Evolutionary conservation across 495 filamentous ascomycete species (phyloP).

Genomic region (Lophium mytilinum): DNA sequence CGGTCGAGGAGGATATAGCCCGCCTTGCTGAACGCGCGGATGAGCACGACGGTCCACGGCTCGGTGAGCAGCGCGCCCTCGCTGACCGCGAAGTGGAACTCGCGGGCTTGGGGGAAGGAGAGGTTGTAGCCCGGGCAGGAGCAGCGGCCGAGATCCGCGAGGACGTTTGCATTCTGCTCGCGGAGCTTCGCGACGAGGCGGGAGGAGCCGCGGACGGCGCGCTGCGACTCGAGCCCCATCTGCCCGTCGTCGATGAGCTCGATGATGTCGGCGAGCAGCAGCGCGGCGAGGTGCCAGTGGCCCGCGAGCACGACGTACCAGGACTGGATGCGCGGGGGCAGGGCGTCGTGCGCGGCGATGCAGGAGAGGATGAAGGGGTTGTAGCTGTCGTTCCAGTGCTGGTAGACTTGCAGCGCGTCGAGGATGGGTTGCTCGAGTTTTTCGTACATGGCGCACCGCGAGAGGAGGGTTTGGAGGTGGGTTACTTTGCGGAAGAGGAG

Average conservation of each 20-base stretch:
- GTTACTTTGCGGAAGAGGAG: slow-evolving; percentile 41
- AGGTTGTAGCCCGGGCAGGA: slow-evolving; percentile 21
- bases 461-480: slow-evolving; percentile 38
- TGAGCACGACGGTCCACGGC: slow-evolving; percentile 41
- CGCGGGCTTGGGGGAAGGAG: slow-evolving; percentile 11
- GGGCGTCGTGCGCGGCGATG: slow-evolving; percentile 33
- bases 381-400: slow-evolving; percentile 40
- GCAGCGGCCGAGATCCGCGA: slow-evolving; percentile 36
- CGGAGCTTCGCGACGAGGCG: slow-evolving; percentile 29
- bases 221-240: slow-evolving; percentile 24
- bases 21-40: slow-evolving; percentile 39
- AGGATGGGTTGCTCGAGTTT: slow-evolving; percentile 35
- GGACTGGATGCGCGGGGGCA: slow-evolving; percentile 40
- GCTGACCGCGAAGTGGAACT: slow-evolving; percentile 34
- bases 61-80: slow-evolving; percentile 39
- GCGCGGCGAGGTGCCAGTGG: slow-evolving; percentile 42
- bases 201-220: slow-evolving; percentile 25
- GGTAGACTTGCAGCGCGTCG: slow-evolving; percentile 33
- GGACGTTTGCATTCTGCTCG: slow-evolving; percentile 29
- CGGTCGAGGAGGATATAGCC: slow-evolving; percentile 30
- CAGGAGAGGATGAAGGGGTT: slow-evolving; percentile 39
- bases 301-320: slow-evolving; percentile 42
- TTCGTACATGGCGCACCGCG: slow-evolving; percentile 20
- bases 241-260: slow-evolving; percentile 34
- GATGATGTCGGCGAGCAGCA: slow-evolving; percentile 40